Conservation (phyloP, 1,284 basidiomycete species). For the Coniferiporia weirii region DNA sequence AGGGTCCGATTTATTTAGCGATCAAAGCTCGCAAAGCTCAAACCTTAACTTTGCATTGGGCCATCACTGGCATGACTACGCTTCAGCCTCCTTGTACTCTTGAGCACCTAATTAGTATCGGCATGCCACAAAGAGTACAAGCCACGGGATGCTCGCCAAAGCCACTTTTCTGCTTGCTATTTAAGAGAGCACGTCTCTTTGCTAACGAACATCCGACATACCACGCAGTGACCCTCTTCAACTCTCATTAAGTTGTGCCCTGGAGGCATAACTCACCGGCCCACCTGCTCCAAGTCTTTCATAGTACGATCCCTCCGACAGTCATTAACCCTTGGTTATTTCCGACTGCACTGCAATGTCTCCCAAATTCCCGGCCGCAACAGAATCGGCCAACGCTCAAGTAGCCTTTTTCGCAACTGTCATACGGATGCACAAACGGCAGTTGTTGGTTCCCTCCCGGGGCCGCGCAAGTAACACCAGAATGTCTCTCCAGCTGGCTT, state of each 20-base stretch:
- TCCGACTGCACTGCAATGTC: not conserved
- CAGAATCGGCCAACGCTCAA: constrained; percentile 6
- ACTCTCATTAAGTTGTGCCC: not conserved
- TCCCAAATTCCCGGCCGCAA: not conserved
- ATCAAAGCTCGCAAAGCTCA: not conserved
- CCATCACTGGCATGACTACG: not conserved
- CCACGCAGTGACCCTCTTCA: not conserved
- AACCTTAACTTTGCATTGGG: not conserved
- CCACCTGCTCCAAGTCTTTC: not conserved
- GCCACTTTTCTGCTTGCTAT: not conserved
- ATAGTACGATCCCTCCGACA: not conserved
- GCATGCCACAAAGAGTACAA: constrained; percentile 5
- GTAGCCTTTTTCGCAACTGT: constrained; percentile 1
- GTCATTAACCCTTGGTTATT: not conserved
- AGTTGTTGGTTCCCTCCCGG: not conserved
- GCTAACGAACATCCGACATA: not conserved
- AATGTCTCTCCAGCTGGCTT: not conserved
- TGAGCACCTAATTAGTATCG: not conserved
- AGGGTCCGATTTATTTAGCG: no score
- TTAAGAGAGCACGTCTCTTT: not conserved
- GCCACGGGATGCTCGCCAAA: not conserved
- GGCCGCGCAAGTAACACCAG: not conserved
- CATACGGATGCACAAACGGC: not conserved
- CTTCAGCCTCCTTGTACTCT: not conserved
- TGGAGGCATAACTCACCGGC: not conserved